Evolutionary conservation across 2,329 filamentous ascomycete genomes (phyloP), one percentile per base, ranked within the genome.

Genomic region (Colletotrichum higginsianum): DNA sequence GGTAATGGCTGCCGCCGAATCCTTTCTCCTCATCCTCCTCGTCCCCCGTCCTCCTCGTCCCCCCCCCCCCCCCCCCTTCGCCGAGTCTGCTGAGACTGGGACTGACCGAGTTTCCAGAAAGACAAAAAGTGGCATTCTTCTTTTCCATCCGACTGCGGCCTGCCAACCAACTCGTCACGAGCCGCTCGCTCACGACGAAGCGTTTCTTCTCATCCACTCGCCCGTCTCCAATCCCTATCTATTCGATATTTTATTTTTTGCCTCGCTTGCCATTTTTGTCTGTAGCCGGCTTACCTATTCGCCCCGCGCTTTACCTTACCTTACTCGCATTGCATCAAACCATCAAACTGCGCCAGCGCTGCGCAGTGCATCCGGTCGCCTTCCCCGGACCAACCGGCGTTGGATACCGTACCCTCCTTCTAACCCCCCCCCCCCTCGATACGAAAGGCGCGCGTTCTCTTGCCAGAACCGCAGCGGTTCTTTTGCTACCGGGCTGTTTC

Each of bases 301-400:
- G 30, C 63, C 23, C 55, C 23, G 7, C 26, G 35, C 61, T 49
- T 66, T 42, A 55, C 61, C 56, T 66, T 23, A 61, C 62, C 49
- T 66, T 49, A 46, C 56, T 66, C n/a, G 56, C 62, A 56, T 70
- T 49, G 55, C 65, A 44, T 21, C 47, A 50, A 23, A 13, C n/a
- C 56, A 30, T 30, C 30, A 30, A 30, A 30, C 30, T 5, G 30
- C 30, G 30, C 30, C 30, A 30, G 40, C 56, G 56, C 56, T 46
- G 38, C 15, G 61, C 62, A 57, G 53, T 61, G 67, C 67, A 67
- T 71, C 67, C 67, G 63, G 56, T 30, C 40, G 42, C 44, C 3
- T 50, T 67, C 67, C 67, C 67, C 67, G 56, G 56, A 50, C 63
- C 67, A 71, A 46, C 56, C 46, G 62, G 67, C n/a, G 49, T 61